Conservation (phyloP, 257 asterid genomes). For the Ocimum tenuiflorum region DNA sequence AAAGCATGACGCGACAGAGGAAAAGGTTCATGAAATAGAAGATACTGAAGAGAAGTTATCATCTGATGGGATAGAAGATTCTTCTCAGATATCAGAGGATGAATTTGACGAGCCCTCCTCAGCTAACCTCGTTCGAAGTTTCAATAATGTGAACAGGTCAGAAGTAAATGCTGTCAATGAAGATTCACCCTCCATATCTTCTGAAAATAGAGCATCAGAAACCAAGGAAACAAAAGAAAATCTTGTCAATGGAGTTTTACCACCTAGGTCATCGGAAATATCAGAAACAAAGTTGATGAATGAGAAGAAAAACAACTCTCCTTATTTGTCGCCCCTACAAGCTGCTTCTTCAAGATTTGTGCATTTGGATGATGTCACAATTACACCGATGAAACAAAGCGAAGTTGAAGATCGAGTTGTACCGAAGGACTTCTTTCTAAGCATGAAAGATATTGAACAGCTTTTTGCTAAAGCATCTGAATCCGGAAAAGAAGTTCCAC, state of each 20-base stretch:
- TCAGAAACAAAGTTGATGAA: conserved; percentile 44
- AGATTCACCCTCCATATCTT: conserved; percentile 24
- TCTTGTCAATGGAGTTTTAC: conserved; percentile 27
- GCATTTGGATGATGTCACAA: conserved; percentile 41
- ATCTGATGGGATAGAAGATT: conserved; percentile 38
- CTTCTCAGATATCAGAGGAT: conserved; percentile 74
- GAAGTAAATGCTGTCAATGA: conserved; percentile 30
- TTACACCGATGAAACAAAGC: conserved; percentile 43
- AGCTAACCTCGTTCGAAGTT: conserved; percentile 70
- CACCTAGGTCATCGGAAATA: conserved; percentile 29
- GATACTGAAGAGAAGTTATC: conserved; percentile 41
- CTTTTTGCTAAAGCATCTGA: conserved; percentile 83
- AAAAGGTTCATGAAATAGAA: conserved; percentile 36
- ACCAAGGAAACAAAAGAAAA: conserved; percentile 35
- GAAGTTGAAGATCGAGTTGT: conserved; percentile 51
- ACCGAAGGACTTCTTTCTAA: conserved; percentile 65
- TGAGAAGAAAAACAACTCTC: conserved; percentile 47
- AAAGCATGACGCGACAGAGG: conserved; percentile 35
- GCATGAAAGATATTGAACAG: conserved; percentile 75
- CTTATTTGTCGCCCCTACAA: conserved; percentile 65
- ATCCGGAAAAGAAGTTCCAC: conserved; percentile 89
- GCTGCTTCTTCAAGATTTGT: conserved; percentile 45
- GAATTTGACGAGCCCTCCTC: conserved; percentile 82
- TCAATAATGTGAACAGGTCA: conserved; percentile 58
- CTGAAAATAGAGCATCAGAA: conserved; percentile 29